A percentile compares a stretch with the other conserved stretches of the same genome.
These are phyloP conservation scores for Actinidia arguta DNA, from an alignment of 179 eudicot species.

Conservation along the genomic window DNA sequence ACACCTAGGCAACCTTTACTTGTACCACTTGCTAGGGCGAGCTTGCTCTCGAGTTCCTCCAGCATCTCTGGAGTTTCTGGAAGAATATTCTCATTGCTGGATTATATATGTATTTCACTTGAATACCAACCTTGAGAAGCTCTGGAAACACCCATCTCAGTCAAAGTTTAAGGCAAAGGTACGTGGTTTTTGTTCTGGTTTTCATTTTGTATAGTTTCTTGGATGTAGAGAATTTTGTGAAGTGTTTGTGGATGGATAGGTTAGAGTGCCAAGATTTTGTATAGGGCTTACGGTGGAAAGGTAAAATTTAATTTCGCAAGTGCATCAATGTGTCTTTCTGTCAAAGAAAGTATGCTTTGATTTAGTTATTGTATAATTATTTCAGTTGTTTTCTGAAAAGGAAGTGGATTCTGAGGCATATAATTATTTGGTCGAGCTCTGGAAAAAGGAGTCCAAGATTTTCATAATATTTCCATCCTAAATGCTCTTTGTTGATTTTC, in stretches of 20 bases:
- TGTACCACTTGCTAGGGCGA: constrained; percentile 97
- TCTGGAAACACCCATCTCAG: constrained; percentile 84
- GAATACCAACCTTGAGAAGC: constrained; percentile 89
- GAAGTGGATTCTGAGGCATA: neutral
- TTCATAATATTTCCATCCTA: neutral
- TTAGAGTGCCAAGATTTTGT: constrained; percentile 92
- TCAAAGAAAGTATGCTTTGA: neutral
- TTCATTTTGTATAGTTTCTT: neutral
- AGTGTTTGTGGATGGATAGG: constrained; percentile 52
- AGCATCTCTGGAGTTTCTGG: constrained; percentile 91
- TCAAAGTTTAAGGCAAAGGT: constrained; percentile 97
- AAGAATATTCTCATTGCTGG: constrained; percentile 94
- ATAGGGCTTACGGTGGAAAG: constrained; percentile 96
- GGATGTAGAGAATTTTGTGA: neutral
- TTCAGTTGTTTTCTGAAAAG: neutral
- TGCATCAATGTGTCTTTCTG: neutral
- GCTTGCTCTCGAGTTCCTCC: constrained; percentile 78
- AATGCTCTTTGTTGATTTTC: neutral
- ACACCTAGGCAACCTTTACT: constrained; percentile 98
- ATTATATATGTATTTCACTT: constrained; percentile 92
- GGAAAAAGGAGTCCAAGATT: neutral
- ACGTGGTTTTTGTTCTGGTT: constrained; percentile 1
- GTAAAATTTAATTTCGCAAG: constrained; percentile 40
- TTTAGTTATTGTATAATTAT: neutral
- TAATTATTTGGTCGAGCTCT: no score